Percentiles rank a stretch among this genome's conserved stretches.
Conservation (phyloP, 148 eudicot genomes). For the Simmondsia chinensis region DNA sequence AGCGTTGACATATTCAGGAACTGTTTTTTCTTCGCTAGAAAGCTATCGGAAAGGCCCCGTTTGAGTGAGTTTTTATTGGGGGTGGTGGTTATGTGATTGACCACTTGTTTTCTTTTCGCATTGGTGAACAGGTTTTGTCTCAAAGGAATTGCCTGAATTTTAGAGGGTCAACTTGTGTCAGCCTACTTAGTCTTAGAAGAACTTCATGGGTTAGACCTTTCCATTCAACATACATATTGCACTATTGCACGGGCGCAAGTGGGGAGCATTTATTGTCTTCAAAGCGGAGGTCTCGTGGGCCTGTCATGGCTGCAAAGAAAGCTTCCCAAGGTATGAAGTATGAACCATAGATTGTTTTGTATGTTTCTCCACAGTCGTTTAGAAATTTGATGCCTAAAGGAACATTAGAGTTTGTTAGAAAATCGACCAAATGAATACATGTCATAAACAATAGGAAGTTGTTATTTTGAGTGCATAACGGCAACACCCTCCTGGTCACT, state of each 20-base stretch:
- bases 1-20: too few relatives aligned
- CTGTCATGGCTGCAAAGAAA: constrained; percentile 93
- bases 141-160: constrained; percentile 50
- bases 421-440: too few relatives aligned
- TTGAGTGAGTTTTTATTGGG: not conserved
- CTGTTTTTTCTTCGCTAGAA: too few relatives aligned
- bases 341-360: not conserved
- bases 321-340: constrained; percentile 44
- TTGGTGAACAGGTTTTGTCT: constrained; percentile 38
- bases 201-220: constrained; percentile 25
- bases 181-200: constrained; percentile 37
- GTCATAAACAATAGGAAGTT: too few relatives aligned
- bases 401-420: too few relatives aligned
- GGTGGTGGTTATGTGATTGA: not conserved
- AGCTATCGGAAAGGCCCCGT: too few relatives aligned
- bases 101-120: too few relatives aligned
- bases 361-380: too few relatives aligned
- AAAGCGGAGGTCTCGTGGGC: constrained; percentile 90
- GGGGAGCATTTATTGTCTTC: constrained; percentile 40
- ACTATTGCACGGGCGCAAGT: constrained; percentile 35
- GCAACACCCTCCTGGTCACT: too few relatives aligned
- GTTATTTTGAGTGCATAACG: too few relatives aligned
- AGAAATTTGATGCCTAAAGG: too few relatives aligned
- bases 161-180: constrained; percentile 38
- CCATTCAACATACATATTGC: constrained; percentile 19